Conservation (phyloP, 163 green algal species). For the Botryococcus braunii region DNA sequence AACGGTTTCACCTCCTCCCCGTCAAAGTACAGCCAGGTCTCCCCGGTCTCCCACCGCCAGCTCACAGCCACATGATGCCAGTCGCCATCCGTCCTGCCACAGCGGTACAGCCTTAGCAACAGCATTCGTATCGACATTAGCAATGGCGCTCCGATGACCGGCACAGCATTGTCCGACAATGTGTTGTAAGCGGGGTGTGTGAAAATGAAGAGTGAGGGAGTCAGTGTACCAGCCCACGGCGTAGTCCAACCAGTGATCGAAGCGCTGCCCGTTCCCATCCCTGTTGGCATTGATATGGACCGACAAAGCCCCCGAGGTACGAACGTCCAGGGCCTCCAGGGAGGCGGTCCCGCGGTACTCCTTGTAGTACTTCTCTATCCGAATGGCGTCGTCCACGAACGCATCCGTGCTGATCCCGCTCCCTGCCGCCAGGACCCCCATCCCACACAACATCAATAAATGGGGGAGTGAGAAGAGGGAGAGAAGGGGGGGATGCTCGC, state of each 20-base stretch:
- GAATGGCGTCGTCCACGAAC: constrained; percentile 77
- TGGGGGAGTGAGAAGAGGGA: neutral
- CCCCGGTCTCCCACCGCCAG: constrained; percentile 52
- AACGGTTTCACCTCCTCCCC: constrained; percentile 48
- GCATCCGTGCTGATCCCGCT: constrained; percentile 11
- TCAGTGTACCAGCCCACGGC: constrained; percentile 47
- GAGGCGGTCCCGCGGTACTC: constrained; percentile 28
- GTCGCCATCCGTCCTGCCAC: constrained; percentile 49
- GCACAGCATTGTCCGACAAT: neutral
- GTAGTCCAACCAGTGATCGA: constrained; percentile 73
- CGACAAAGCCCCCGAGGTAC: constrained; percentile 51
- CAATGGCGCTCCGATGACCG: too few relatives aligned
- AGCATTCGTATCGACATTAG: too few relatives aligned
- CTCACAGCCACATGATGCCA: constrained; percentile 80
- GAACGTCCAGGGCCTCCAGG: constrained; percentile 21
- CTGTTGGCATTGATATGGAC: constrained; percentile 81
- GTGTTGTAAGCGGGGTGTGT: neutral
- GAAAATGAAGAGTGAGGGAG: neutral
- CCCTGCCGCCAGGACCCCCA: constrained; percentile 1
- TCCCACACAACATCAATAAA: neutral
- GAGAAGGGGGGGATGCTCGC: too few relatives aligned
- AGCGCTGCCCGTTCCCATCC: constrained; percentile 46
- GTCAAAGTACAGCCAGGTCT: constrained; percentile 63
- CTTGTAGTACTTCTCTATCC: constrained; percentile 68
- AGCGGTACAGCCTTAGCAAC: too few relatives aligned